Evolutionary conservation across 2,329 filamentous ascomycete genomes (phyloP).

Genomic region (Xenosphaeropsis pyriputrescens): DNA sequence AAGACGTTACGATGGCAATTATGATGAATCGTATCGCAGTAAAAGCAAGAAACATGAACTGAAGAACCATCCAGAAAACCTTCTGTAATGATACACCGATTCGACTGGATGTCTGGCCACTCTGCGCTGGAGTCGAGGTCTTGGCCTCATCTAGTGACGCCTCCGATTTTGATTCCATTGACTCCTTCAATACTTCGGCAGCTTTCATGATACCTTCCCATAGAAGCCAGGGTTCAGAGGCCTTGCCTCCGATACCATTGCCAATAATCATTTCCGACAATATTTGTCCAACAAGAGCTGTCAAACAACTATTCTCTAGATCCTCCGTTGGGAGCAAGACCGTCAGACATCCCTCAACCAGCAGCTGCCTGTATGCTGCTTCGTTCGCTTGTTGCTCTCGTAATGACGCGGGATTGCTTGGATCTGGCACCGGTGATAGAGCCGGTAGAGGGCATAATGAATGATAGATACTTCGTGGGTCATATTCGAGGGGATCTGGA

Average conservation of each 20-base stretch:
- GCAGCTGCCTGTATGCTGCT: constrained; percentile 67
- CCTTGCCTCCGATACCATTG: constrained; percentile 63
- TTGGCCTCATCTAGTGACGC: constrained; percentile 5
- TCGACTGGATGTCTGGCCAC: constrained; percentile 9
- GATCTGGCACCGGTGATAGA: constrained; percentile 58
- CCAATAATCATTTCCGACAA: constrained; percentile 82
- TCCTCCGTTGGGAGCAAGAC: constrained; percentile 86
- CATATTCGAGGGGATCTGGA: constrained; percentile 41
- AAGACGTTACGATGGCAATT: constrained; percentile 49
- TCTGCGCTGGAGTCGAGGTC: constrained; percentile 13
- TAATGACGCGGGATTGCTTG: constrained; percentile 28
- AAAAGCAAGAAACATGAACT: constrained; percentile 31
- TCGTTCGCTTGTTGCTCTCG: constrained; percentile 61
- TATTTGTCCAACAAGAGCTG: constrained; percentile 72
- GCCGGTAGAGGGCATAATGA: constrained; percentile 68
- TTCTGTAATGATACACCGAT: constrained; percentile 13
- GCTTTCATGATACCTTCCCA: constrained; percentile 73
- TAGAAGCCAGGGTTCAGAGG: constrained; percentile 77
- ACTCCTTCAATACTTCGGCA: constrained; percentile 29
- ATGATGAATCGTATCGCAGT: constrained; percentile 52
- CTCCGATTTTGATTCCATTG: constrained; percentile 15
- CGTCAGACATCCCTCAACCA: constrained; percentile 71
- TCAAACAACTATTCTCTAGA: constrained; percentile 73
- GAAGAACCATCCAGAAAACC: constrained; percentile 34
- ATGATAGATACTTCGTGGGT: constrained; percentile 65